Percentiles rank a stretch among this genome's conserved stretches.
These are phyloP conservation scores for Gomphus sp. DNA, from an alignment of 1,284 basidiomycete species.

Conservation along the genomic window DNA sequence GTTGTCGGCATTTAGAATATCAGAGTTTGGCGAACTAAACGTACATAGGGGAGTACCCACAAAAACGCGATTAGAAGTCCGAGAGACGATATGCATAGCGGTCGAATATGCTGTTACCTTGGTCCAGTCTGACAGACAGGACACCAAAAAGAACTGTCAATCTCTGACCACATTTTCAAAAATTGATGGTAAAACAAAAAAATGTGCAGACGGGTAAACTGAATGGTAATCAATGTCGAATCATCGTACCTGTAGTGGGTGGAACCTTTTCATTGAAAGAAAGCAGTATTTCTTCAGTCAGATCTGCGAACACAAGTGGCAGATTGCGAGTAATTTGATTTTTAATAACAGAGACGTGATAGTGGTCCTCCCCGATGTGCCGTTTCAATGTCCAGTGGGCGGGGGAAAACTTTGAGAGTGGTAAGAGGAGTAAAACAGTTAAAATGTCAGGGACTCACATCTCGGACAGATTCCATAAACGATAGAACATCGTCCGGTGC, in stretches of 20 bases:
- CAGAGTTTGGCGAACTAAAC: constrained; percentile 1
- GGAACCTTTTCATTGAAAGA: constrained; percentile 24
- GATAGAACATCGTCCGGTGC: constrained; percentile 27
- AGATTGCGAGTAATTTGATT: constrained; percentile 24
- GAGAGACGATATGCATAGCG: constrained; percentile 28
- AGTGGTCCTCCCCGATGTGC: constrained; percentile 15
- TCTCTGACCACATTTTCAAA: too few relatives aligned
- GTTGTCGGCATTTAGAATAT: background rate
- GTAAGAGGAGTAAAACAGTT: too few relatives aligned
- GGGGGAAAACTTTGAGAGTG: background rate
- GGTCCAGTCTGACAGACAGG: constrained; percentile 27
- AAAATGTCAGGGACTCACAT: constrained; percentile 16
- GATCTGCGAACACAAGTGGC: constrained; percentile 16
- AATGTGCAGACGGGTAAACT: too few relatives aligned
- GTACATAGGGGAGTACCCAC: constrained; percentile 33
- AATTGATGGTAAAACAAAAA: too few relatives aligned
- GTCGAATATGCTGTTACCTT: constrained; percentile 22
- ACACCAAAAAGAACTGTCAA: too few relatives aligned
- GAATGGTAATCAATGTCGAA: background rate
- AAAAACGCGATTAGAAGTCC: constrained; percentile 31
- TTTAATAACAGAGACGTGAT: constrained; percentile 19
- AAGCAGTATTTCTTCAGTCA: constrained; percentile 24
- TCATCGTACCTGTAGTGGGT: background rate
- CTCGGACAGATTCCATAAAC: constrained; percentile 16
- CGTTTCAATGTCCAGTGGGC: constrained; percentile 18